Evolutionary conservation across 2,329 filamentous ascomycete genomes (phyloP).

Genomic region (Exophiala sideris): DNA sequence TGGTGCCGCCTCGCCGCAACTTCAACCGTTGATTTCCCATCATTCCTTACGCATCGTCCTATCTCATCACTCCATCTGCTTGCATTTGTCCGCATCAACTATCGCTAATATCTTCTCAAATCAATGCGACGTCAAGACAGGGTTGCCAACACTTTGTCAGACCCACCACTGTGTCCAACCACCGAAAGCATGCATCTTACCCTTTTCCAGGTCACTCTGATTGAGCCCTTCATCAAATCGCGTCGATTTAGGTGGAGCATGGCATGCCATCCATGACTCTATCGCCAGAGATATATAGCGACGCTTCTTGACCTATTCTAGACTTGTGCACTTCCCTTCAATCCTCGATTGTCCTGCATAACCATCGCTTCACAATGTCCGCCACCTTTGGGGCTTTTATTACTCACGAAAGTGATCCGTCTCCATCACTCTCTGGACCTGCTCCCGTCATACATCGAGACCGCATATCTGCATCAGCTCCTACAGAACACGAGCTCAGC

Average conservation of each 20-base stretch:
- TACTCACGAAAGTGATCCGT: slow-evolving; percentile 38
- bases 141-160: too few relatives aligned
- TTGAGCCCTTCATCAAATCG: neutral
- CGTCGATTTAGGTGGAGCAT: neutral
- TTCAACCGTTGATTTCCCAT: too few relatives aligned
- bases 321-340: neutral
- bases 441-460: slow-evolving; percentile 36
- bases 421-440: slow-evolving; percentile 35
- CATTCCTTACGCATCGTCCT: neutral
- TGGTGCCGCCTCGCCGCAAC: too few relatives aligned
- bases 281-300: neutral
- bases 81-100: neutral
- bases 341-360: neutral
- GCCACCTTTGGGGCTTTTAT: slow-evolving; percentile 40
- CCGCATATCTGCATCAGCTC: slow-evolving; percentile 24
- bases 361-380: slow-evolving; percentile 34
- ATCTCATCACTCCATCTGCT: neutral
- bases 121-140: too few relatives aligned
- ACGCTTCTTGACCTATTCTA: neutral
- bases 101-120: too few relatives aligned
- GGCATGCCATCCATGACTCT: neutral
- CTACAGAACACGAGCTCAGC: slow-evolving; percentile 21
- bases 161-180: too few relatives aligned
- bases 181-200: too few relatives aligned
- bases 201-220: neutral